Conservation (phyloP, 2,329 filamentous ascomycete genomes). For the Neonectria ditissima region DNA sequence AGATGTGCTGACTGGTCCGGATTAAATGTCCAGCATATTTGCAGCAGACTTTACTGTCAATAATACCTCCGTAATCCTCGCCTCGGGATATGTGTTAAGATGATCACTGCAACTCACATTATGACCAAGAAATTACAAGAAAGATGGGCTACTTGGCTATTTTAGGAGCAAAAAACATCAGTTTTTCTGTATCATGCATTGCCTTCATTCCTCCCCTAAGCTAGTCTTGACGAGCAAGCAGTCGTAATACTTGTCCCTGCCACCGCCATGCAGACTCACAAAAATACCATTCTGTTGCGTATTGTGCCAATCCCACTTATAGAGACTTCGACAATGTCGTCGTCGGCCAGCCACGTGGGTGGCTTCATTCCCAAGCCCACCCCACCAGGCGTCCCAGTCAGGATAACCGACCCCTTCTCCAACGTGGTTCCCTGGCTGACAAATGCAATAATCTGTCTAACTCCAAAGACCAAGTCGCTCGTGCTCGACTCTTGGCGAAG, state of each 20-base stretch:
- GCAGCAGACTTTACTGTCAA: no score
- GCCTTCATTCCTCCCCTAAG: no score
- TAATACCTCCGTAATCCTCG: no score
- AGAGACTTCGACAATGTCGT: constrained; percentile 26
- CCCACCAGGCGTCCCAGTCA: constrained; percentile 28
- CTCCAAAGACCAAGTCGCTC: constrained; percentile 23
- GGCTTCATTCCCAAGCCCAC: constrained; percentile 26
- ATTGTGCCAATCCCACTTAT: constrained; percentile 25
- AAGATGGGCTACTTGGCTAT: no score
- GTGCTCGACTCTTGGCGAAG: constrained; percentile 21
- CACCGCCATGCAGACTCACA: background rate
- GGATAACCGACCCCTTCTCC: constrained; percentile 16
- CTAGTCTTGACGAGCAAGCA: no score
- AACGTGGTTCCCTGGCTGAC: constrained; percentile 27
- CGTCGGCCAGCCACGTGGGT: constrained; percentile 18
- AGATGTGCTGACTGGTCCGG: no score
- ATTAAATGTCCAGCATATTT: no score
- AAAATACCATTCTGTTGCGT: constrained; percentile 23
- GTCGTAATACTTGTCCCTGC: background rate
- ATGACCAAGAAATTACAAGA: no score
- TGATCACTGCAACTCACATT: no score
- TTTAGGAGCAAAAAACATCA: no score
- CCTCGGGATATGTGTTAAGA: no score
- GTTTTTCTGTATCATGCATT: no score
- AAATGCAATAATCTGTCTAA: constrained; percentile 14